Evolutionary conservation across 202 grass and related monocot species (phyloP), one percentile per base, ranked within the genome.

Genomic region (Carex arenaria): DNA sequence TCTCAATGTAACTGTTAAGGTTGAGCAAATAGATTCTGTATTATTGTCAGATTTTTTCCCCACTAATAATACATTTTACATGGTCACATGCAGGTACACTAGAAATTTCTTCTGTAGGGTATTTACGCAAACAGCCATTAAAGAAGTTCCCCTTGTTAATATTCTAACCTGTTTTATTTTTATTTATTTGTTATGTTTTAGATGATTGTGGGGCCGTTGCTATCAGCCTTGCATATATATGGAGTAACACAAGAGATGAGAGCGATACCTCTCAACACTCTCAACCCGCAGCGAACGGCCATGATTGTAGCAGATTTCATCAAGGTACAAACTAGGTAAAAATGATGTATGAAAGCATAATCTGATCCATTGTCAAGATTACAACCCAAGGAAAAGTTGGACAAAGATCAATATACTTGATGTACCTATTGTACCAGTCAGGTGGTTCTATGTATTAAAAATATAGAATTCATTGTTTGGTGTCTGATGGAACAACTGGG

Each of bases 201-300:
- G 96, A 83, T 99, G 85, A 92, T 99, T 87, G 91, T 72, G 65
- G 91, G 91, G 15, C 93, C 93, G 7, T 89, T 99, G 75, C 93
- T 99, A 67, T 94, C 93, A n/a, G 88, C 80, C 56, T 85, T 94
- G 59, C 96, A 99, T 82, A 88, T 99, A 80, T 99, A 89, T 19
- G 89, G 91, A 81, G 96, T 99, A 23, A 84, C 91, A 73, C 88
- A 96, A 87, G 96, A 99, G 88, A 96, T 96, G 91, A 86, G 84
- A 88, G 96, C 96, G 34, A 90, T 90, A 88, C 96, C 96, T 87
- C 70, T 99, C 68, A 94, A 92, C 79, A 92, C 96, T 42, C 93
- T 96, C 22, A 99, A 96, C 78, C 93, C 91, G 10, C 93, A 99
- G 62, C 88, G 96, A 61, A 99, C 91, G 15, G 93, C 93, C 55